These are phyloP conservation scores for Macrotyloma uniflorum DNA, from an alignment of 306 rosid genomes.

Conservation along the genomic window DNA sequence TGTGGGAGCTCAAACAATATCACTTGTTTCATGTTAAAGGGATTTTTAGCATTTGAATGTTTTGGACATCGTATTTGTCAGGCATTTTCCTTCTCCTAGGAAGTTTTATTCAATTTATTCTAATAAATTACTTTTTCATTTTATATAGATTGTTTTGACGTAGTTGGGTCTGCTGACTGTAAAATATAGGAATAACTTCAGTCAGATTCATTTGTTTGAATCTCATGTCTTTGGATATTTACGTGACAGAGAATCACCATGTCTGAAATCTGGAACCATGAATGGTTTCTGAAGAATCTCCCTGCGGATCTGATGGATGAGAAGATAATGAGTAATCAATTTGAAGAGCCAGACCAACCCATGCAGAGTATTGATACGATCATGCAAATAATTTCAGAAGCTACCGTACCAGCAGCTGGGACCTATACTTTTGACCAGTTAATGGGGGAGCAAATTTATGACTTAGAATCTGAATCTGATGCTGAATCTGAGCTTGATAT, in stretches of 20 bases:
- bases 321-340: constrained; percentile 57
- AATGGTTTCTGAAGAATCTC: constrained; percentile 86
- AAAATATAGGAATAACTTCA: neutral
- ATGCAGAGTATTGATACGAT: constrained; percentile 77
- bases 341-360: constrained; percentile 87
- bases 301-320: constrained; percentile 87
- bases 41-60: constrained; percentile 12
- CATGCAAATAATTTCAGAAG: constrained; percentile 91
- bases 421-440: constrained; percentile 52
- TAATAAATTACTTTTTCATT: neutral
- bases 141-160: neutral
- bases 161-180: constrained; percentile 3
- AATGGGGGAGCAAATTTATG: constrained; percentile 63
- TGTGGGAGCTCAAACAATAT: neutral
- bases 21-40: neutral
- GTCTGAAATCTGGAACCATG: constrained; percentile 77
- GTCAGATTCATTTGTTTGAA: neutral
- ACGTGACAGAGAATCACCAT: constrained; percentile 71
- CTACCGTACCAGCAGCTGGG: constrained; percentile 82
- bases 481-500: constrained; percentile 79
- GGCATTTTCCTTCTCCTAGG: constrained; percentile 6
- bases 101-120: neutral
- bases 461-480: constrained; percentile 67
- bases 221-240: constrained; percentile 34
- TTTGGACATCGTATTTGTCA: neutral